Evolutionary conservation across 2,329 filamentous ascomycete genomes (phyloP), one percentile per base, ranked within the genome.

Genomic region (Aaosphaeria arxii): DNA sequence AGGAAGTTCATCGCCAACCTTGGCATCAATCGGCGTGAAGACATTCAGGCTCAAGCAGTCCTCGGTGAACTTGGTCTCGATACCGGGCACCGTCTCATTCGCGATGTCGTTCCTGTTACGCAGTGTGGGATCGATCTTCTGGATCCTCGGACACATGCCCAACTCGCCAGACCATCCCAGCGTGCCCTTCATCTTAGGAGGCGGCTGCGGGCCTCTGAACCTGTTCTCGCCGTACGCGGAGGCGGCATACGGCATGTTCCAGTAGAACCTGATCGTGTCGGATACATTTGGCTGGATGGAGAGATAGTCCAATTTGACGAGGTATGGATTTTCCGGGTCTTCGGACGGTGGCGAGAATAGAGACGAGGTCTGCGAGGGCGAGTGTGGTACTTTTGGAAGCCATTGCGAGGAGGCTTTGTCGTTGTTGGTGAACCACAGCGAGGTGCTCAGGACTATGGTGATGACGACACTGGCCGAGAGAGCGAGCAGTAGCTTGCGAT

Each of bases 41-140:
- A 67, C 64, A 39, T 67, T 66, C 17, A 77, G 57, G 53, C 70
- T 76, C 55, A 77, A 50, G 45, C 74, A 77, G 30, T 77, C 72
- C 45, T 67, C 64, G 1, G 62, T 67, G 24, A 45, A 52, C 24
- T 56, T 50, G 6, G 62, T 54, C 11, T 59, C 55, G 38, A 64
- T 59, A 5, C 64, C 64, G 11, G 59, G 44, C 5, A 66, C 54
- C 4, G 64, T 57, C 4, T 59, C 58, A 6, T 56, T 58, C 1
- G 59, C 53, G 30, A 67, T 51, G 42, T 65, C 62, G 6, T 65
- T 42, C 32, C 53, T 50, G 42, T 65, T 66, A 13, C 64, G 49
- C 46, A 53, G 46, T 1, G 43, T 59, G 2, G 58, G 44, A 33
- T 66, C 58, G 30, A 67, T 67, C 54, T 67, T 67, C 46, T 67